phyloP scores from a whole-genome alignment of 768 basidiomycete species.

The Mycena metata region DNA sequence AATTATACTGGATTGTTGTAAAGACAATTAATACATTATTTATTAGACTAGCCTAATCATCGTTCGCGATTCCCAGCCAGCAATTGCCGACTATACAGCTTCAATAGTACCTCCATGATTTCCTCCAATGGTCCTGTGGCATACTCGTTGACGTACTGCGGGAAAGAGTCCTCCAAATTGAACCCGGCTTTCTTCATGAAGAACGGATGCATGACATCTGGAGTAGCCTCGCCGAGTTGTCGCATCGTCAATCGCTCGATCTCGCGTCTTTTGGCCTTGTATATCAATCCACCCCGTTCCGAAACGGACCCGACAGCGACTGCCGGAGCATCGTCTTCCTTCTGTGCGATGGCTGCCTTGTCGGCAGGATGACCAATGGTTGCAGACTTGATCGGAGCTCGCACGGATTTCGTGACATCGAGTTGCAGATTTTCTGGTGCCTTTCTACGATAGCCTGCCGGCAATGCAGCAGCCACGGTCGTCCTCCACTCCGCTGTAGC shows the following conservation, averaged over 20 bases:
- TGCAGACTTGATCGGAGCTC: conserved; percentile 29
- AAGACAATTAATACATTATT: conserved; percentile 41
- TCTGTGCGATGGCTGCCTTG: conserved; percentile 1
- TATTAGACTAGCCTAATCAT: conserved; percentile 29
- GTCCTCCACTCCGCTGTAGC: conserved; percentile 68
- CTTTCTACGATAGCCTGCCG: conserved; percentile 52
- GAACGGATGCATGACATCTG: conserved; percentile 89
- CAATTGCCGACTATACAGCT: conserved; percentile 83
- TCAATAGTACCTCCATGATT: conserved; percentile 84
- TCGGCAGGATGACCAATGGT: conserved; percentile 26
- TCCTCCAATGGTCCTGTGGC: conserved; percentile 86
- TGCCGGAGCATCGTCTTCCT: conserved; percentile 1
- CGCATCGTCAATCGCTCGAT: conserved; percentile 89
- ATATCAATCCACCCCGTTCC: conserved; percentile 56
- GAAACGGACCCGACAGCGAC: conserved; percentile 24
- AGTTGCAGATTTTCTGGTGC: conserved; percentile 51
- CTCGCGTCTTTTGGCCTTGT: conserved; percentile 68
- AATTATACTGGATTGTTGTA: conserved; percentile 28
- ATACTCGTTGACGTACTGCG: conserved; percentile 90
- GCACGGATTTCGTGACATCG: conserved; percentile 41
- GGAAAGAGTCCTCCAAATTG: conserved; percentile 86
- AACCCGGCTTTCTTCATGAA: conserved; percentile 90
- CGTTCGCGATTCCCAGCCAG: conserved; percentile 49
- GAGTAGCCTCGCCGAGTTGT: conserved; percentile 90
- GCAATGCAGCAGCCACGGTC: conserved; percentile 48